Conservation (phyloP, 2,329 filamentous ascomycete genomes). For the Pyrenophora seminiperda region DNA sequence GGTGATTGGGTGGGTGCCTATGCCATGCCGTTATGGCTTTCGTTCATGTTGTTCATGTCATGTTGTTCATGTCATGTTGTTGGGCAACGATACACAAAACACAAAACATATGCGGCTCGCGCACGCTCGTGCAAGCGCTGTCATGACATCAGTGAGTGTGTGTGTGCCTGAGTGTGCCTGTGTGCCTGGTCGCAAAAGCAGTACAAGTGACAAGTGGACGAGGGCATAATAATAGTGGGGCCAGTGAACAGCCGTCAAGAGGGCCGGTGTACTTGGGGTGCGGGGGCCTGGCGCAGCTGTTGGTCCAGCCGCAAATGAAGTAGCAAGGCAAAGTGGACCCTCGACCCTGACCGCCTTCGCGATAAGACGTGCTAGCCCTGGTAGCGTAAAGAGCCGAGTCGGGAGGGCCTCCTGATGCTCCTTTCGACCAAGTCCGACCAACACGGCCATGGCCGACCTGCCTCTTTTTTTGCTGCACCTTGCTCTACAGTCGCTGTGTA, state of each 20-base stretch:
- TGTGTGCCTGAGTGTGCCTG: too few species aligned
- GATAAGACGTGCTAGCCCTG: slow-evolving; percentile 14
- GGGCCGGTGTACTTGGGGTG: slow-evolving; percentile 8
- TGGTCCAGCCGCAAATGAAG: slow-evolving; percentile 19
- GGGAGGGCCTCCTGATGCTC: slow-evolving; percentile 26
- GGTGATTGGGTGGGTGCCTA: background rate
- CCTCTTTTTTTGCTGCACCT: slow-evolving; percentile 5
- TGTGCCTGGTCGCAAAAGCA: slow-evolving; percentile 9
- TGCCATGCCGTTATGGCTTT: background rate
- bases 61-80: too few species aligned
- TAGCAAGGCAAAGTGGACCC: slow-evolving; percentile 19
- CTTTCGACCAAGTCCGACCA: slow-evolving; percentile 10
- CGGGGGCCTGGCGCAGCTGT: slow-evolving; percentile 18
- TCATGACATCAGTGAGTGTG: too few species aligned
- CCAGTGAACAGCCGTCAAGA: slow-evolving; percentile 3
- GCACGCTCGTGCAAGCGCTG: too few species aligned
- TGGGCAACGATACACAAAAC: too few species aligned
- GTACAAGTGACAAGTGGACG: background rate
- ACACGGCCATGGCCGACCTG: background rate
- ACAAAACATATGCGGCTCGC: too few species aligned
- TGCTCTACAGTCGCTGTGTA: background rate
- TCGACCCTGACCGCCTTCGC: slow-evolving; percentile 11
- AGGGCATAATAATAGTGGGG: slow-evolving; percentile 1
- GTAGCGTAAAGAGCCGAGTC: too few species aligned
- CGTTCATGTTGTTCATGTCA: background rate